Evolutionary conservation across 495 filamentous ascomycete genomes (phyloP), one percentile per base, ranked within the genome.

Genomic region (Annulohypoxylon moriforme): DNA sequence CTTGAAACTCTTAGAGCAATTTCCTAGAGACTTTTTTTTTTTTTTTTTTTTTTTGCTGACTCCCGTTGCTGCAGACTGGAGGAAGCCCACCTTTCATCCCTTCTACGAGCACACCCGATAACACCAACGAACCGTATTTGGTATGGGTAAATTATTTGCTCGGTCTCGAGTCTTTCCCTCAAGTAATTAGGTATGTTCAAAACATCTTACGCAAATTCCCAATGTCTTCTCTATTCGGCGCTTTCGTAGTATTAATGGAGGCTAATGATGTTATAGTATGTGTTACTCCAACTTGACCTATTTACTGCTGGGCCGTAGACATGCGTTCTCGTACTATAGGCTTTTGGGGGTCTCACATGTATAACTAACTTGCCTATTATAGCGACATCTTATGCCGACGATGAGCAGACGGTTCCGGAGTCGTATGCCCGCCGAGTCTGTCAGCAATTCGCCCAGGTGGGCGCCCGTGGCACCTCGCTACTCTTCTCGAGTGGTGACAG

Each of bases 51-150:
- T n/a, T n/a, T n/a, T n/a, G n/a, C n/a, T n/a, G n/a, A n/a, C n/a
- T n/a, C n/a, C n/a, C n/a, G n/a, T n/a, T n/a, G n/a, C n/a, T n/a
- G n/a, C n/a, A n/a, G n/a, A 81, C 78, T 9, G 83, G 76, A 13
- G 83, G 83, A 25, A 79, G 79, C 29, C 80, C 81, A n/a, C 76
- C 73, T 18, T 76, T 76, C 33, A 67, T 66, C 2, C 77, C 77
- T 27, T 74, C 73, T 27, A 11, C 50, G 7, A 56, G 68, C 40
- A 69, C 77, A 9, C 73, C 81, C 46, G 66, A 85, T 62, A 85
- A 91, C 72, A 83, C 81, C 64, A 94, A 94, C 76, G 93, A 96
- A 81, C 92, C 93, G 0, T 96, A 93, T 75, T 83, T 94, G 3
- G 88, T 90, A 1, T 93, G 90, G 76, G 85, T 94, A 33, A 84